Percentiles rank a stretch among this genome's conserved stretches.
These are phyloP conservation scores for Penicillium sp. DNA, from an alignment of 2,329 filamentous ascomycete genomes.

Conservation along the genomic window DNA sequence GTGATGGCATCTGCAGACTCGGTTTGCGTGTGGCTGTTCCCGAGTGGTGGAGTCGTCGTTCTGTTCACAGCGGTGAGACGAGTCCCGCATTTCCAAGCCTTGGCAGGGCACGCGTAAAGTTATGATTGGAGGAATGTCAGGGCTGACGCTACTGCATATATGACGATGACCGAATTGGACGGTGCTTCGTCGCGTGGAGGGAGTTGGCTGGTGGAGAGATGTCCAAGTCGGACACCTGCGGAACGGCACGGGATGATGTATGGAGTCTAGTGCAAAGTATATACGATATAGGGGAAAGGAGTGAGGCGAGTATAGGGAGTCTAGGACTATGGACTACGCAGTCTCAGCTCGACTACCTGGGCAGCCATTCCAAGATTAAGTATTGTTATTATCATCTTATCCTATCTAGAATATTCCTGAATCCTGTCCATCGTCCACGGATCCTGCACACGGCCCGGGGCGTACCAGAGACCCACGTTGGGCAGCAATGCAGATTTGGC, in stretches of 20 bases:
- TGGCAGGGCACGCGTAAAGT: constrained; percentile 12
- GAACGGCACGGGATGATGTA: neutral
- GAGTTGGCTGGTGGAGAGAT: constrained; percentile 15
- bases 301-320: neutral
- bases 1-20: constrained; percentile 20
- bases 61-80: constrained; percentile 24
- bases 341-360: neutral
- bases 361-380: neutral
- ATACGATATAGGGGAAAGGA: neutral
- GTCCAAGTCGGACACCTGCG: constrained; percentile 14
- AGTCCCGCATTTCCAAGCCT: constrained; percentile 12
- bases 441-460: constrained; percentile 19
- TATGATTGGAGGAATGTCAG: constrained; percentile 19
- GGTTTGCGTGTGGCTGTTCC: constrained; percentile 13
- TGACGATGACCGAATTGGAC: constrained; percentile 21
- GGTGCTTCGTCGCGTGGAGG: constrained; percentile 12
- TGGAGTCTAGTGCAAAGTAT: neutral
- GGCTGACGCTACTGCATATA: constrained; percentile 18
- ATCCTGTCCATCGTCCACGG: neutral
- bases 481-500: constrained; percentile 30
- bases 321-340: neutral
- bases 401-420: neutral
- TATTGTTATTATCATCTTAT: neutral
- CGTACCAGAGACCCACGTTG: constrained; percentile 28
- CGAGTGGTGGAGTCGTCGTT: constrained; percentile 17